phyloP scores from a whole-genome alignment of 441 rosid species.

The Erysimum cheiri region DNA sequence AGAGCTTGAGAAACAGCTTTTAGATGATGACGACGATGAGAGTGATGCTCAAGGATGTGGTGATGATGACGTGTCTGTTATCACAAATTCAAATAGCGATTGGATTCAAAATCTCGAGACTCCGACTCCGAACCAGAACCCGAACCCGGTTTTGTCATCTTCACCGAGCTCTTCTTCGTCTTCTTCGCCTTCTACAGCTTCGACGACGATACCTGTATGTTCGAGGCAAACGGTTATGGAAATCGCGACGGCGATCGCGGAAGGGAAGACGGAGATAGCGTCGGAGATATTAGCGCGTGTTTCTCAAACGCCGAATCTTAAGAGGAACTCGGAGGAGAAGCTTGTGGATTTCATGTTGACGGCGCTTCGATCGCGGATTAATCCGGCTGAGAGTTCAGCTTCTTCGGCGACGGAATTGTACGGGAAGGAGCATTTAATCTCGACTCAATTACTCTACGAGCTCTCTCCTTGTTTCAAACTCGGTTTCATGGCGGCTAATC shows the following conservation, averaged over 20 bases:
- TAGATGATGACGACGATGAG: slow-evolving; percentile 61
- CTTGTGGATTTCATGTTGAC: slow-evolving; percentile 61
- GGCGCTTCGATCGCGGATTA: slow-evolving; percentile 66
- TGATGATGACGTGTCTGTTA: slow-evolving; percentile 70
- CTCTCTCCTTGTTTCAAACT: slow-evolving; percentile 81
- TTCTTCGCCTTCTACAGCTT: slow-evolving; percentile 67
- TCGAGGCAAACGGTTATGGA: slow-evolving; percentile 67
- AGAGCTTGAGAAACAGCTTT: slow-evolving; percentile 83
- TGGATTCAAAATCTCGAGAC: slow-evolving; percentile 76
- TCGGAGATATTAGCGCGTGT: slow-evolving; percentile 69
- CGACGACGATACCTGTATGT: slow-evolving; percentile 50
- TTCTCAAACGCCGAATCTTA: slow-evolving; percentile 56
- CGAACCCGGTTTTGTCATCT: slow-evolving; percentile 52
- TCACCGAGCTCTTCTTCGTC: slow-evolving; percentile 76
- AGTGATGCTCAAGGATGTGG: slow-evolving; percentile 53
- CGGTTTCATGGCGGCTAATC: slow-evolving; percentile 87
- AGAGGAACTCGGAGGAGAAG: slow-evolving; percentile 75
- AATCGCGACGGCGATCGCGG: slow-evolving; percentile 73
- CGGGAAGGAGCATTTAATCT: slow-evolving; percentile 57
- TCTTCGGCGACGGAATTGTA: slow-evolving; percentile 63
- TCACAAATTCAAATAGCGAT: slow-evolving; percentile 75
- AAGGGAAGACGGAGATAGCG: slow-evolving; percentile 63
- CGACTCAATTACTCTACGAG: slow-evolving; percentile 70
- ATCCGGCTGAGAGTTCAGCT: slow-evolving; percentile 51
- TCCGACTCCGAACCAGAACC: slow-evolving; percentile 44